Evolutionary conservation across 768 basidiomycete genomes (phyloP).

Genomic region (Tulasnella sp.): DNA sequence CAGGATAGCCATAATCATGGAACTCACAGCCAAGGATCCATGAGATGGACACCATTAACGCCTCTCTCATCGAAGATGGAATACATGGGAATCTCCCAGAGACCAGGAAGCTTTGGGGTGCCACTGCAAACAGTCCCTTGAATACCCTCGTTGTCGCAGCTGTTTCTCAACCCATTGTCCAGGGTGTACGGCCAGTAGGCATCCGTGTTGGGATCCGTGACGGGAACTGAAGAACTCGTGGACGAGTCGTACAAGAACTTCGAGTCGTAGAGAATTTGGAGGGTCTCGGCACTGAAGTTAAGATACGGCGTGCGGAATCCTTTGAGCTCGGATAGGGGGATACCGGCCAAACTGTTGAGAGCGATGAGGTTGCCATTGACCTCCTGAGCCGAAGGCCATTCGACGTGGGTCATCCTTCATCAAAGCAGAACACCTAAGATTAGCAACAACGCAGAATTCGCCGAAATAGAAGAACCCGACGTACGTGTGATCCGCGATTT

Average conservation of each 20-base stretch:
- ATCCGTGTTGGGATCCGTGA: slow-evolving; percentile 52
- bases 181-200: slow-evolving; percentile 78
- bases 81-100: slow-evolving; percentile 84
- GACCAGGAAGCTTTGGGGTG: slow-evolving; percentile 55
- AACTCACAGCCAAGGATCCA: slow-evolving; percentile 73
- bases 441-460: neutral
- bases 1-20: slow-evolving; percentile 22
- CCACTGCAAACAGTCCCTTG: slow-evolving; percentile 45
- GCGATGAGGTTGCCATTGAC: slow-evolving; percentile 69
- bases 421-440: neutral
- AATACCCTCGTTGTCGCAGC: slow-evolving; percentile 38
- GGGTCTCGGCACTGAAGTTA: slow-evolving; percentile 49
- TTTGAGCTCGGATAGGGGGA: slow-evolving; percentile 47
- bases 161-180: slow-evolving; percentile 67
- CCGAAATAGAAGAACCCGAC: slow-evolving; percentile 21
- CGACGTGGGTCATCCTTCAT: slow-evolving; percentile 68
- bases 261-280: slow-evolving; percentile 41
- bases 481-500: slow-evolving; percentile 69
- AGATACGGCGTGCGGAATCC: slow-evolving; percentile 75
- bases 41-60: slow-evolving; percentile 47
- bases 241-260: slow-evolving; percentile 65
- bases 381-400: slow-evolving; percentile 46
- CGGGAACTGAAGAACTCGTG: slow-evolving; percentile 46
- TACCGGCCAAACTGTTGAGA: slow-evolving; percentile 64
- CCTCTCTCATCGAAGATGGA: slow-evolving; percentile 55